Conservation (phyloP, 768 basidiomycete species). For the Tricholoma furcatifolium region DNA sequence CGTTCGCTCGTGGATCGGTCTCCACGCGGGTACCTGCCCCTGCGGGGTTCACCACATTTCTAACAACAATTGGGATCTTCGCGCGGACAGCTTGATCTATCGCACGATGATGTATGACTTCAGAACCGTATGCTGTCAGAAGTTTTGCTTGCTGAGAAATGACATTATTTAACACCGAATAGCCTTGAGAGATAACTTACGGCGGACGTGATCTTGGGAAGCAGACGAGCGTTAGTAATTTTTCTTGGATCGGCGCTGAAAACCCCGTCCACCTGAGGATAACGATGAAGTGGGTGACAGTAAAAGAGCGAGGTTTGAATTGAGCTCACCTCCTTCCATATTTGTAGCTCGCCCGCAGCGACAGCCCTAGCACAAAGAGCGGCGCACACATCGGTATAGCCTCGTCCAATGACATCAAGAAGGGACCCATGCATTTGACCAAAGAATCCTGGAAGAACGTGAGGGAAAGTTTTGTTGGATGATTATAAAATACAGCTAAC, state of each 20-base stretch:
- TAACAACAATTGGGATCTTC: constrained; percentile 6
- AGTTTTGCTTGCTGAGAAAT: constrained; percentile 7
- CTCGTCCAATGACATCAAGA: constrained; percentile 8
- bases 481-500: not conserved
- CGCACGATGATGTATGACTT: constrained; percentile 9
- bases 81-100: constrained; percentile 6
- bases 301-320: not conserved
- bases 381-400: constrained; percentile 12
- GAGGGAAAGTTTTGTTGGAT: not conserved
- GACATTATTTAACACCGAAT: not conserved
- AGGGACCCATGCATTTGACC: constrained; percentile 8
- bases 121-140: constrained; percentile 11
- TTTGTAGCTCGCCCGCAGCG: constrained; percentile 5
- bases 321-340: constrained; percentile 12
- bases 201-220: constrained; percentile 1
- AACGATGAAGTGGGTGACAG: not conserved
- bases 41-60: constrained; percentile 9
- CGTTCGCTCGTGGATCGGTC: not conserved
- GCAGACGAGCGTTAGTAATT: constrained; percentile 2
- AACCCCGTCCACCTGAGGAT: constrained; percentile 5
- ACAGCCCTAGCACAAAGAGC: constrained; percentile 11
- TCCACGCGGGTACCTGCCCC: not conserved
- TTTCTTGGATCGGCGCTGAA: constrained; percentile 11
- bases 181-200: not conserved
- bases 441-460: constrained; percentile 7